Evolutionary conservation across 805 yeast species (phyloP).

Genomic region (Starmerella sirachaensis): DNA sequence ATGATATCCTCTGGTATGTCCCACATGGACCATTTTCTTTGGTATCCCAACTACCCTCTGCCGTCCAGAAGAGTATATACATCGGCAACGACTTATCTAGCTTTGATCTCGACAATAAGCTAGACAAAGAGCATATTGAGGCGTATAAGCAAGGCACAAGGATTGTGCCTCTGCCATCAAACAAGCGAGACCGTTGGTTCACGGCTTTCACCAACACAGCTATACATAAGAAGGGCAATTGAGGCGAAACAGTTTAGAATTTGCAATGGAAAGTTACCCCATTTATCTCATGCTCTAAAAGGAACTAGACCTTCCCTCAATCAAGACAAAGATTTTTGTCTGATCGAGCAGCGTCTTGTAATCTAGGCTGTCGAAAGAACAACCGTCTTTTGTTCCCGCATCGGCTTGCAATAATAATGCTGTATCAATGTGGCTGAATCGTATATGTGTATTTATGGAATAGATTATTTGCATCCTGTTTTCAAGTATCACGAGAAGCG

Average conservation of each 20-base stretch:
- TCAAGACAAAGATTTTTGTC: no score
- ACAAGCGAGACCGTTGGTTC: conserved; percentile 23
- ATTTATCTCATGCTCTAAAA: neutral
- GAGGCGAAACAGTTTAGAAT: neutral
- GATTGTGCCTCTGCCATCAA: conserved; percentile 5
- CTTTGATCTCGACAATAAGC: conserved; percentile 29
- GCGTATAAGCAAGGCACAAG: conserved; percentile 1
- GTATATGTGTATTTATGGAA: neutral
- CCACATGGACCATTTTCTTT: conserved; percentile 61
- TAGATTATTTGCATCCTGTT: neutral
- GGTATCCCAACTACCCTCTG: conserved; percentile 18
- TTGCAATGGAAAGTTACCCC: neutral
- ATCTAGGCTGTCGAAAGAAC: no score
- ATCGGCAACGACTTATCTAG: conserved; percentile 22
- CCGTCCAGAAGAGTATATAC: conserved; percentile 6
- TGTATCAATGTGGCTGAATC: no score
- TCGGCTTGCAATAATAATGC: no score
- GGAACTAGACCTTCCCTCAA: no score
- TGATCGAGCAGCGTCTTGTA: no score
- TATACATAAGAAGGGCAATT: conserved; percentile 14
- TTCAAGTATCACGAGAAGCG: no score
- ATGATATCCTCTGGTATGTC: conserved; percentile 38
- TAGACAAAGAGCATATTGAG: conserved; percentile 4
- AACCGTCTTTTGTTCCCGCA: no score
- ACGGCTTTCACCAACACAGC: conserved; percentile 26